Conservation (phyloP, 139 green algal species). For the Closterium sp. region DNA sequence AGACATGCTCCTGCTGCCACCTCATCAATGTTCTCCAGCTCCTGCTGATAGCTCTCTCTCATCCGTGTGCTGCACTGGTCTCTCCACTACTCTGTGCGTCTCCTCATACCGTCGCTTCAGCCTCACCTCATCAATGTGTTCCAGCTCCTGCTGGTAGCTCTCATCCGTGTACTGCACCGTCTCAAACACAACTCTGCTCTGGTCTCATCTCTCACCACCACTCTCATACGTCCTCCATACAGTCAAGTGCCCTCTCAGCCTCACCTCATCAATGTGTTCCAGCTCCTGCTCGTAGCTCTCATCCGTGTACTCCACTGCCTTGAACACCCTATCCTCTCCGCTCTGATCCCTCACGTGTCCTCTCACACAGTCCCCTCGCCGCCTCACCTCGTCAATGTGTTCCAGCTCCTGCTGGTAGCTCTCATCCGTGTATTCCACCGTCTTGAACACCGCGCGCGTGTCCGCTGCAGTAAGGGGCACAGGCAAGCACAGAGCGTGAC, state of each 20-base stretch:
- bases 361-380: background rate
- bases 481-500: background rate
- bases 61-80: too few species aligned
- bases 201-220: background rate
- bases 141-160: conserved; percentile 70
- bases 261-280: too few species aligned
- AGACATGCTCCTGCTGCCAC: too few species aligned
- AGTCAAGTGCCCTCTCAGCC: too few species aligned
- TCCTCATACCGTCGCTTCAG: too few species aligned
- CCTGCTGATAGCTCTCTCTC: too few species aligned
- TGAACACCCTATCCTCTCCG: too few species aligned
- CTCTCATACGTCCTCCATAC: background rate
- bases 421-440: conserved; percentile 51
- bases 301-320: too few species aligned
- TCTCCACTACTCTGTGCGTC: too few species aligned
- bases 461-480: conserved; percentile 43
- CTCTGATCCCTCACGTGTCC: too few species aligned
- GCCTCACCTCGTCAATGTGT: conserved; percentile 75
- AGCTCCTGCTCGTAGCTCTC: too few species aligned
- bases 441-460: conserved; percentile 67
- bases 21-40: too few species aligned
- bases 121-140: conserved; percentile 76
- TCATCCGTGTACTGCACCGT: conserved; percentile 46
- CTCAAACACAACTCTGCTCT: background rate
- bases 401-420: conserved; percentile 75